Conservation (phyloP, 78 protist genomes). For the Blattamonas nauphoetae region DNA sequence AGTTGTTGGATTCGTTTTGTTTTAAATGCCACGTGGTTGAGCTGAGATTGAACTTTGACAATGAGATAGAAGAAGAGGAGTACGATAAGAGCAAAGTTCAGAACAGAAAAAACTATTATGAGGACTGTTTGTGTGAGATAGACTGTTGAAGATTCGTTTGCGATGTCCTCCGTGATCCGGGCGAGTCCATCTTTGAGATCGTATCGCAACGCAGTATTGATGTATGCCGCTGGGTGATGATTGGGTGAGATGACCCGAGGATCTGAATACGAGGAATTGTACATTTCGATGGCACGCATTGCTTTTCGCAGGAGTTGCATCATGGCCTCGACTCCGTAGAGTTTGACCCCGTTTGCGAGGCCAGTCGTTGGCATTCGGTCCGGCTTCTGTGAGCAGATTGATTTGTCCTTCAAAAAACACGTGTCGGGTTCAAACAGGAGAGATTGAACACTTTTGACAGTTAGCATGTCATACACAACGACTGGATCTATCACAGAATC, state of each 20-base stretch:
- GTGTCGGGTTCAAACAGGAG: background rate
- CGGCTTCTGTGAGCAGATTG: background rate
- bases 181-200: background rate
- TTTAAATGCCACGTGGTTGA: background rate
- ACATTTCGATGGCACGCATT: background rate
- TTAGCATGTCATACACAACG: background rate
- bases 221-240: background rate
- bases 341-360: background rate
- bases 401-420: background rate
- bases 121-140: background rate
- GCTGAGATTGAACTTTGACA: background rate
- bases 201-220: background rate
- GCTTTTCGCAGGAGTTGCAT: background rate
- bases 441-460: background rate
- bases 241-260: background rate
- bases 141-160: background rate
- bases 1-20: background rate
- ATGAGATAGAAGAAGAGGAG: background rate
- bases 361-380: background rate
- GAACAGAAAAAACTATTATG: background rate
- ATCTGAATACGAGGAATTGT: background rate
- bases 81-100: background rate
- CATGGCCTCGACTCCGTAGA: background rate
- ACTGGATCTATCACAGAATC: background rate
- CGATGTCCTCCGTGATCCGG: background rate